A percentile compares a stretch with the other conserved stretches of the same genome.
Conservation (phyloP, 495 filamentous ascomycete species). For the Astrothelium subdiscretum region DNA sequence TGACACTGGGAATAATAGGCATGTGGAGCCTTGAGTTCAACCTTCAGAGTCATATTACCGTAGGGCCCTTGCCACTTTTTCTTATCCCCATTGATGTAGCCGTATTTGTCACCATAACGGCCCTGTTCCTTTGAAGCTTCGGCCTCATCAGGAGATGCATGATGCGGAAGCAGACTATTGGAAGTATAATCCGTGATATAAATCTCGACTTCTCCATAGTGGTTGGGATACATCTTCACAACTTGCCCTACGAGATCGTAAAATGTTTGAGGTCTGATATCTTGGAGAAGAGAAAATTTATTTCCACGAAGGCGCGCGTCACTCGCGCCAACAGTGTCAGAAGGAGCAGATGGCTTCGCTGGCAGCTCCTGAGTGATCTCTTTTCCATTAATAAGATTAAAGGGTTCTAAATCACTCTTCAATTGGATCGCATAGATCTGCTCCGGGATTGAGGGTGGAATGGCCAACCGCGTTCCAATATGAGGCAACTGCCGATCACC, state of each 20-base stretch:
- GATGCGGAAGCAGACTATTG: constrained; percentile 49
- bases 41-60: constrained; percentile 59
- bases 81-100: constrained; percentile 31
- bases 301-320: constrained; percentile 11
- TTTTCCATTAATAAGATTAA: background rate
- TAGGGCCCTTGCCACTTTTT: constrained; percentile 64
- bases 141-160: constrained; percentile 34
- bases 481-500: background rate
- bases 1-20: constrained; percentile 42
- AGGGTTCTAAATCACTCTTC: constrained; percentile 9
- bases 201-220: constrained; percentile 42
- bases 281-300: constrained; percentile 56
- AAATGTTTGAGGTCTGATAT: constrained; percentile 44
- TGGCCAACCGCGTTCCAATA: background rate
- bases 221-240: constrained; percentile 45
- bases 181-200: constrained; percentile 83
- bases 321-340: background rate
- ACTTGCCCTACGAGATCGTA: constrained; percentile 70
- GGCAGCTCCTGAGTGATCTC: background rate
- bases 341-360: background rate
- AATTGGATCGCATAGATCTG: constrained; percentile 21
- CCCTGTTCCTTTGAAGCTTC: constrained; percentile 24
- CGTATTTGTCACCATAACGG: constrained; percentile 38
- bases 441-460: constrained; percentile 1
- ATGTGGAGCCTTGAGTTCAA: constrained; percentile 64